Conservation (phyloP, 352 stramenopile genomes). For the Phytophthora agathidicida region DNA sequence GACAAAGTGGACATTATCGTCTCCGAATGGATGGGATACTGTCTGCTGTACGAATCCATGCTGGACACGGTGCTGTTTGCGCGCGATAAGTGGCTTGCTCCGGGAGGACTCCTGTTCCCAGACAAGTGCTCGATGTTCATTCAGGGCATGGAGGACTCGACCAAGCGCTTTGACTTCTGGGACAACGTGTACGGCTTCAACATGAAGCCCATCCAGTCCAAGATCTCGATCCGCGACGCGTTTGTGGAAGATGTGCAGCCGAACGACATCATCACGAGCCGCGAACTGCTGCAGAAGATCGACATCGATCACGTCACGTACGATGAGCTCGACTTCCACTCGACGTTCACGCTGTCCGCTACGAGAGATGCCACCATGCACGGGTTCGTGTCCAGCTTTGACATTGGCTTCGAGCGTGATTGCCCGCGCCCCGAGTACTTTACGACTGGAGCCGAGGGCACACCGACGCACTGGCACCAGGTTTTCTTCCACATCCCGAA, state of each 20-base stretch:
- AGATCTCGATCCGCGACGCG: constrained; percentile 94
- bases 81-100: constrained; percentile 96
- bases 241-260: constrained; percentile 96
- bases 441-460: constrained; percentile 89
- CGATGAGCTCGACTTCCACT: constrained; percentile 95
- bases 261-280: constrained; percentile 89
- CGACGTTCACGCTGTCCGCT: constrained; percentile 89
- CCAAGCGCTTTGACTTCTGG: constrained; percentile 92
- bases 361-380: constrained; percentile 92
- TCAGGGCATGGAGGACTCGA: constrained; percentile 74
- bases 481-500: constrained; percentile 96
- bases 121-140: constrained; percentile 98
- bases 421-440: constrained; percentile 95
- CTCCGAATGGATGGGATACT: constrained; percentile 99
- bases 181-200: constrained; percentile 99
- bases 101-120: constrained; percentile 95
- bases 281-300: constrained; percentile 85
- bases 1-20: constrained; percentile 97
- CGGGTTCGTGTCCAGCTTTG: constrained; percentile 97
- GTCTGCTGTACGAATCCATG: constrained; percentile 98
- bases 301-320: constrained; percentile 91
- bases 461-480: constrained; percentile 99
- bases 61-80: constrained; percentile 97
- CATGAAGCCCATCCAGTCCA: constrained; percentile 96
- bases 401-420: constrained; percentile 95